phyloP scores from a whole-genome alignment of 495 filamentous ascomycete genomes.

The Lasiosphaeria hispida region DNA sequence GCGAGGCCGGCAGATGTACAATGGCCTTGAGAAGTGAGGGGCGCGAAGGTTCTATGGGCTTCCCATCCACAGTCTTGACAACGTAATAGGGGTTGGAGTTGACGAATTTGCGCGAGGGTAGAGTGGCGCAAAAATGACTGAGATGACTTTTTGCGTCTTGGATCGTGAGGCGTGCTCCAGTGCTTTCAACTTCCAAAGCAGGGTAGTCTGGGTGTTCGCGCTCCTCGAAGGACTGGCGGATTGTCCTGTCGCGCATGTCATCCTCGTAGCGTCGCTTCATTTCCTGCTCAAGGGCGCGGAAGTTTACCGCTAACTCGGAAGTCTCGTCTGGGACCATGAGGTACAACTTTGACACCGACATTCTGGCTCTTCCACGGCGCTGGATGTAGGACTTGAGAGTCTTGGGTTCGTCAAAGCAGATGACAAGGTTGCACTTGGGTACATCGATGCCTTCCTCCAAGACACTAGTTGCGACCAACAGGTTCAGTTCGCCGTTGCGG shows the following conservation, averaged over 20 bases:
- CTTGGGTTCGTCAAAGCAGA: constrained; percentile 76
- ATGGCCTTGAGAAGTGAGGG: constrained; percentile 45
- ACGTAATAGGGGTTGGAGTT: constrained; percentile 53
- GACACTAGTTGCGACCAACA: constrained; percentile 80
- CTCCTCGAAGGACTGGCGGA: constrained; percentile 34
- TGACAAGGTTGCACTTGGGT: constrained; percentile 76
- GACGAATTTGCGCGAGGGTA: constrained; percentile 56
- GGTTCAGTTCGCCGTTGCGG: constrained; percentile 63
- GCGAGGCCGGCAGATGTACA: constrained; percentile 69
- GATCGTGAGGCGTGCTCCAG: constrained; percentile 70
- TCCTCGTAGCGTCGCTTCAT: constrained; percentile 77
- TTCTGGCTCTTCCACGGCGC: constrained; percentile 78
- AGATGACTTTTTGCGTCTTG: constrained; percentile 73
- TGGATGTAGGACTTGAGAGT: constrained; percentile 89
- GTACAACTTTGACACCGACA: constrained; percentile 65
- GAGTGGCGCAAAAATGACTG: constrained; percentile 72
- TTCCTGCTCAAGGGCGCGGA: constrained; percentile 62
- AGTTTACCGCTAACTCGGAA: constrained; percentile 42
- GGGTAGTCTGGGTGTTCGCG: constrained; percentile 45
- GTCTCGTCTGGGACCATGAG: constrained; percentile 52
- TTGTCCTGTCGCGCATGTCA: constrained; percentile 52
- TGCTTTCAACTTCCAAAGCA: constrained; percentile 48
- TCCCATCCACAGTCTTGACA: constrained; percentile 15
- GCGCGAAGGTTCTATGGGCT: constrained; percentile 7
- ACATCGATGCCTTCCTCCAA: constrained; percentile 93